Base-by-base conservation (phyloP, 2,329 filamentous ascomycete genomes). In the Mollisia scopiformis region DNA sequence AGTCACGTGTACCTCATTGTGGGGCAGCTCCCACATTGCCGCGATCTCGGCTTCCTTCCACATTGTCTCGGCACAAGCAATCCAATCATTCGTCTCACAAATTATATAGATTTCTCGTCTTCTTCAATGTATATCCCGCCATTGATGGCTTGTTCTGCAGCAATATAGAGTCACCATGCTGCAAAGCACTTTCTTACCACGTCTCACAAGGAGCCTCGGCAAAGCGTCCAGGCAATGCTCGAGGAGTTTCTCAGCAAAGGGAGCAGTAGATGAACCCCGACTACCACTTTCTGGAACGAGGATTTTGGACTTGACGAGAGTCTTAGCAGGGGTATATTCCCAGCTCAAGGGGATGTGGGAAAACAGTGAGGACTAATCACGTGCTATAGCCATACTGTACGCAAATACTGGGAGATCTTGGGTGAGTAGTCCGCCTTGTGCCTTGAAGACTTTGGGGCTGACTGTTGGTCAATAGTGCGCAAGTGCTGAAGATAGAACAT, bases 401-500 rank as follows among this genome's bases (percentile, higher is more conserved):
- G 33, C 94, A 98, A 75, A 97, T 98, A 56, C 78, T 98, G 7
- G 94, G 93, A 57, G 94, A 98, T 76, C 83, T 98, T 70, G 94
- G 94, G 93, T 96, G 85, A 76, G 88, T 66, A 11, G 23, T 16
- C 39, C 16, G 4, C 11, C n/a, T 37, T 13, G 4, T 37, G 5
- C n/a, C 33, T 4, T 21, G n/a, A 23, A 21, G n/a, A 43, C 39
- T 43, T n/a, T n/a, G n/a, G n/a, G n/a, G n/a, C n/a, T n/a, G n/a
- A n/a, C n/a, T n/a, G n/a, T n/a, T n/a, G n/a, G n/a, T n/a, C n/a
- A n/a, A 35, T 67, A 95, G 92, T 66, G 94, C 94, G 62, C 93
- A 97, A 74, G 88, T 98, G 35, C 96, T 98, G 77, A 98, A 98
- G 76, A 86, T 97, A 63, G 94, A 98, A 76, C 94, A 98, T 75